Percentiles rank a stretch among this genome's conserved stretches.
These are phyloP conservation scores for Prosopis cineraria DNA, from an alignment of 306 rosid species.

Conservation along the genomic window DNA sequence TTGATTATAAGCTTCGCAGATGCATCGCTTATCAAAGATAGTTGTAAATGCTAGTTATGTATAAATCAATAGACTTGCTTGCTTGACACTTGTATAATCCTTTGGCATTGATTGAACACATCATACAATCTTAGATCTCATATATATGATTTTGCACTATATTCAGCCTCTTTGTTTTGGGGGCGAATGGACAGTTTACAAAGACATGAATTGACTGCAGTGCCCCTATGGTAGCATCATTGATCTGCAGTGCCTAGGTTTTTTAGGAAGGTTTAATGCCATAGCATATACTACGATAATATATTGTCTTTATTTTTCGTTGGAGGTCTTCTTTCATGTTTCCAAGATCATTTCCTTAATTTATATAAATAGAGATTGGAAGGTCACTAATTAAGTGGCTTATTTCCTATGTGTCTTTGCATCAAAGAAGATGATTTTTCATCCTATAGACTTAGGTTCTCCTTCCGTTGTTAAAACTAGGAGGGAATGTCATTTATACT, in stretches of 20 bases:
- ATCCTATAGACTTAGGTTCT: too few species aligned
- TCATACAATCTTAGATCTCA: neutral
- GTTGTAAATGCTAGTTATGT: constrained; percentile 7
- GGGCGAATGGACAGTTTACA: neutral
- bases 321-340: neutral
- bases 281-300: neutral
- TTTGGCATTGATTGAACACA: neutral
- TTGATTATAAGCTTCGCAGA: constrained; percentile 30
- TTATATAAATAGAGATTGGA: neutral
- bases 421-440: neutral
- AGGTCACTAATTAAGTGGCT: neutral
- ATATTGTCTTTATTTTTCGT: neutral
- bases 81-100: constrained; percentile 14
- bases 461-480: too few species aligned
- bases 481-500: too few species aligned
- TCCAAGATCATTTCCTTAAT: neutral
- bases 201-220: neutral
- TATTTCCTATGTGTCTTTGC: neutral
- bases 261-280: neutral
- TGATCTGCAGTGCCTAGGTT: neutral
- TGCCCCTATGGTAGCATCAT: neutral
- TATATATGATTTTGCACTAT: constrained; percentile 7
- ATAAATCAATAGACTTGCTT: constrained; percentile 4
- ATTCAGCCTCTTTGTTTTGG: neutral
- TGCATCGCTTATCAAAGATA: constrained; percentile 18